These are phyloP conservation scores for Prunus mume DNA, from an alignment of 306 rosid genomes.

Conservation along the genomic window DNA sequence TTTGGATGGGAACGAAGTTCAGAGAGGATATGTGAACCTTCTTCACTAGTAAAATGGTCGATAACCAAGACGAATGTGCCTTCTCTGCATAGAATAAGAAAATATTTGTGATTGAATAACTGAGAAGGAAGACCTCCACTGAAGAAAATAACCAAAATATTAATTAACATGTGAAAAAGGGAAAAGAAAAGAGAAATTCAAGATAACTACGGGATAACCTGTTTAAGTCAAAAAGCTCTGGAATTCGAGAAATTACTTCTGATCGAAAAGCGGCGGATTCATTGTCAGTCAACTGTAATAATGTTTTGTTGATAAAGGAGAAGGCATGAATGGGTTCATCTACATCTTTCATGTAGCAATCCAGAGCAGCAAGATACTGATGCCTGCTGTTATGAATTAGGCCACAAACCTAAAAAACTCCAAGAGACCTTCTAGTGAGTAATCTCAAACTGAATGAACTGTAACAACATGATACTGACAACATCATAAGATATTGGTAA, in stretches of 20 bases:
- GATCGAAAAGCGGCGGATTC: conserved; percentile 51
- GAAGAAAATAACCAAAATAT: not conserved
- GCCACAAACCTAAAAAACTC: conserved; percentile 74
- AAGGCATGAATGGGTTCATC: conserved; percentile 88
- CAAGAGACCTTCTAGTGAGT: conserved; percentile 24
- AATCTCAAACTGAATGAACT: conserved; percentile 13
- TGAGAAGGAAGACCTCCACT: conserved; percentile 2
- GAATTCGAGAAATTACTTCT: conserved; percentile 69
- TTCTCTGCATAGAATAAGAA: conserved; percentile 52
- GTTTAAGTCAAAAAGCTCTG: conserved; percentile 69
- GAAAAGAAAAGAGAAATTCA: not conserved
- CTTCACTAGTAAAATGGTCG: conserved; percentile 56
- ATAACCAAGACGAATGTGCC: conserved; percentile 70
- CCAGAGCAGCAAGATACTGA: conserved; percentile 78
- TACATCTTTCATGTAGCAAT: conserved; percentile 81
- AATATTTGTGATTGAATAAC: conserved; percentile 20
- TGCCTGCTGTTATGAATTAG: conserved; percentile 67
- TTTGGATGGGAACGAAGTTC: conserved; percentile 68
- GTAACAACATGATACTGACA: conserved; percentile 24
- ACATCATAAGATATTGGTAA: conserved; percentile 13
- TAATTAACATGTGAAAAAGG: not conserved
- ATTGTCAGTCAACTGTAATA: conserved; percentile 48
- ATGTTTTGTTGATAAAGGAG: conserved; percentile 68
- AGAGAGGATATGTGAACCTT: conserved; percentile 58
- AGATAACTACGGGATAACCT: conserved; percentile 44